Percentiles rank a stretch among this genome's conserved stretches.
phyloP scores from a whole-genome alignment of 2,329 filamentous ascomycete species.

The Biscogniauxia mediterranea region DNA sequence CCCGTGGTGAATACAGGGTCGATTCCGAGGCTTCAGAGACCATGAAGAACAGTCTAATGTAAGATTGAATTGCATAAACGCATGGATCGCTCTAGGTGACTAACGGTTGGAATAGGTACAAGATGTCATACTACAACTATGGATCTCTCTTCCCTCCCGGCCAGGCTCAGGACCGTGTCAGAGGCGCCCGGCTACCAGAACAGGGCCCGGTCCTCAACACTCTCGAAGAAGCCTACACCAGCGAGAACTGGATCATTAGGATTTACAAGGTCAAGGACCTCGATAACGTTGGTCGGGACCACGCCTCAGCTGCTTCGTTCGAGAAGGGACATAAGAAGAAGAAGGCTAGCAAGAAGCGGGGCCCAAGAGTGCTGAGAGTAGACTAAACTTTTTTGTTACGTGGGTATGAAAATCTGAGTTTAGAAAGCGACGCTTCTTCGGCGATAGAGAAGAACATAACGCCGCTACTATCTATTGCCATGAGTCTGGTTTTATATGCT shows the following conservation, averaged over 20 bases:
- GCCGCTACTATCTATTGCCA: not conserved
- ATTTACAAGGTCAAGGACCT: slow-evolving; percentile 99
- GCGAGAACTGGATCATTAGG: slow-evolving; percentile 99
- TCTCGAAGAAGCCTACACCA: slow-evolving; percentile 95
- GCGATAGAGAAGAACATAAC: not conserved
- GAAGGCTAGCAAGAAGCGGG: slow-evolving; percentile 69
- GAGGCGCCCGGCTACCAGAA: slow-evolving; percentile 75
- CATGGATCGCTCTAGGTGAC: not conserved
- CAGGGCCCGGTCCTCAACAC: slow-evolving; percentile 82
- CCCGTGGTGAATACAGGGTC: slow-evolving; percentile 90
- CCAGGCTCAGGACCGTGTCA: slow-evolving; percentile 87
- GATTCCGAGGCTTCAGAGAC: slow-evolving; percentile 91
- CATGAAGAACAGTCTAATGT: slow-evolving; percentile 99
- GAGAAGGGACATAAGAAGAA: slow-evolving; percentile 83
- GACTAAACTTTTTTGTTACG: slow-evolving; percentile 51
- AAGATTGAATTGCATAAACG: slow-evolving; percentile 41
- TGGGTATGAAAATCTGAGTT: not conserved
- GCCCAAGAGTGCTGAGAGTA: slow-evolving; percentile 67
- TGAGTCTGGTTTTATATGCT: slow-evolving; percentile 2
- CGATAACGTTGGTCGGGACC: slow-evolving; percentile 91
- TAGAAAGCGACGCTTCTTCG: not conserved
- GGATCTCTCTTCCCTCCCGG: slow-evolving; percentile 86
- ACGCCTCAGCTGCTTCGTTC: slow-evolving; percentile 66
- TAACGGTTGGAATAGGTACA: slow-evolving; percentile 69
- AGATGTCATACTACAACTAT: slow-evolving; percentile 99